Conservation (phyloP, 495 filamentous ascomycete species). For the Neurospora africana region DNA sequence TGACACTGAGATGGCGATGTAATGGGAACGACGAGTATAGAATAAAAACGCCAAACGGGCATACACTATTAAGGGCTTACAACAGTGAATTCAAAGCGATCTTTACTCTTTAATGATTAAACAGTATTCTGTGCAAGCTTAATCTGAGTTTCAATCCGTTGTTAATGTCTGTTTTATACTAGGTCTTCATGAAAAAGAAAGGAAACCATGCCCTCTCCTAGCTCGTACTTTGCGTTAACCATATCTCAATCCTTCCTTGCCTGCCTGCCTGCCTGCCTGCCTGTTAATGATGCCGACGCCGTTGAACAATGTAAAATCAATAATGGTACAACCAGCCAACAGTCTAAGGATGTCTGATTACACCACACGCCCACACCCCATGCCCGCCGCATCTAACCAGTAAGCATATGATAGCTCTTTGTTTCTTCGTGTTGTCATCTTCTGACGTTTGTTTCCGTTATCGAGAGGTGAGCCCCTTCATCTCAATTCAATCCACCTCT, state of each 20-base stretch:
- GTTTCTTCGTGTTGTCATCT: not conserved
- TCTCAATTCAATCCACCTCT: constrained; percentile 35
- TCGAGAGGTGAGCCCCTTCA: not conserved
- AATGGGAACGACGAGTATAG: not conserved
- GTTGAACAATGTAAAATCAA: constrained; percentile 10
- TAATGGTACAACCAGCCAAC: constrained; percentile 8
- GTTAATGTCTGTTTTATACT: not conserved
- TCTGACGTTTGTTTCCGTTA: not conserved
- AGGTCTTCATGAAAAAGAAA: not conserved
- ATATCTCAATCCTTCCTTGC: not conserved
- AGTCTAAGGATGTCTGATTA: constrained; percentile 1
- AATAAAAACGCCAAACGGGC: not conserved
- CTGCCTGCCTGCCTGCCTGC: not conserved
- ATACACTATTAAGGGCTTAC: not conserved
- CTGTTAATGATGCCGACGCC: constrained; percentile 12
- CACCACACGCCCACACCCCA: not conserved
- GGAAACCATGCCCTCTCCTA: not conserved
- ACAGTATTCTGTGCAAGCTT: not conserved
- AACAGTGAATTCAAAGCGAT: not conserved
- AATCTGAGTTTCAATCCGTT: not conserved
- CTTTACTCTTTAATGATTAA: not conserved
- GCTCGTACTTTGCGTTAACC: not conserved
- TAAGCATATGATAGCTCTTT: not conserved
- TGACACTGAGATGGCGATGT: constrained; percentile 10
- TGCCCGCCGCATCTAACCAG: not conserved